phyloP scores from a whole-genome alignment of 108 stramenopile species.

The Fragilaria radians region DNA sequence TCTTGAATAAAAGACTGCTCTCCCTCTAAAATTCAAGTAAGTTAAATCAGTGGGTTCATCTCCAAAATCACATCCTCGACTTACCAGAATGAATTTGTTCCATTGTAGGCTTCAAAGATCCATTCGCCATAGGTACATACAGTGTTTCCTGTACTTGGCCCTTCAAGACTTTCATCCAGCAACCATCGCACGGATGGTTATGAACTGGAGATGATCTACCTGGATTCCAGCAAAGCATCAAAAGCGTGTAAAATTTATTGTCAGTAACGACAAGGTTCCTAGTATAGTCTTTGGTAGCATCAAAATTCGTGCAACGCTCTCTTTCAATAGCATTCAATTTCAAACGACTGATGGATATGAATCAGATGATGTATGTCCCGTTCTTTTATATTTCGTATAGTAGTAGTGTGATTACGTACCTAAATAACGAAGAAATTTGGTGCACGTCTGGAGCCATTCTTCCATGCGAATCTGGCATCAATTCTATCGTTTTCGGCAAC shows the following conservation, averaged over 20 bases:
- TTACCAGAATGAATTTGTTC: slow-evolving; percentile 7
- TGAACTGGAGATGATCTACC: slow-evolving; percentile 63
- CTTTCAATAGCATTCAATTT: slow-evolving; percentile 32
- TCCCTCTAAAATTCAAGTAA: slow-evolving; percentile 15
- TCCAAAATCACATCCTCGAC: background rate
- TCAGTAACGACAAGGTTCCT: slow-evolving; percentile 85
- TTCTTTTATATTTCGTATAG: background rate
- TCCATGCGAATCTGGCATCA: background rate
- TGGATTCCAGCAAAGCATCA: slow-evolving; percentile 91
- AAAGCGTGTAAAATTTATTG: slow-evolving; percentile 64
- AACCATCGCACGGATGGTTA: slow-evolving; percentile 86
- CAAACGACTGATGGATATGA: slow-evolving; percentile 18
- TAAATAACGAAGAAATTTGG: background rate
- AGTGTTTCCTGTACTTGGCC: slow-evolving; percentile 59
- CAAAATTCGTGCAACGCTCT: slow-evolving; percentile 40
- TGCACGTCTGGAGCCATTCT: background rate
- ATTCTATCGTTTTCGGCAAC: slow-evolving; percentile 2
- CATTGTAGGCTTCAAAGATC: background rate
- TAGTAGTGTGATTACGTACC: background rate
- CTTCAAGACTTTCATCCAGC: slow-evolving; percentile 71
- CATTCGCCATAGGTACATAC: slow-evolving; percentile 15
- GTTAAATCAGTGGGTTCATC: background rate
- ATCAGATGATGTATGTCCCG: background rate
- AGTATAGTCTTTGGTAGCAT: slow-evolving; percentile 56
- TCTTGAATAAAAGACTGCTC: slow-evolving; percentile 73